Conservation (phyloP, 2,329 filamentous ascomycete species). For the Aspergillus sp. region DNA sequence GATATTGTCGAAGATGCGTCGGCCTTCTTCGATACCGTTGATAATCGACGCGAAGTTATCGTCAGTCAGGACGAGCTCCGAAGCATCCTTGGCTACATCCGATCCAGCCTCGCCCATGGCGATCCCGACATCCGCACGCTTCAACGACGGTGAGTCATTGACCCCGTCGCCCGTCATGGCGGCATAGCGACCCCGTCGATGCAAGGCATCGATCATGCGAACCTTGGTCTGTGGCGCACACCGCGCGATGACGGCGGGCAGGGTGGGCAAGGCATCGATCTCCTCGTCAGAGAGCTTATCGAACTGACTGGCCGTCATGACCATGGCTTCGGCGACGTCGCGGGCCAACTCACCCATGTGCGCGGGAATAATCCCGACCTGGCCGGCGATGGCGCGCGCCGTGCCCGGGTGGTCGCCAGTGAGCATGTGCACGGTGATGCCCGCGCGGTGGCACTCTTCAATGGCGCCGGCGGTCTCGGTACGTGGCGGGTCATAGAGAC, state of each 20-base stretch:
- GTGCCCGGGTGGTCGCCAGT: conserved; percentile 76
- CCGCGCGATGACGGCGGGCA: conserved; percentile 52
- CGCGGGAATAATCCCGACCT: conserved; percentile 67
- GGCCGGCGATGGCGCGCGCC: conserved; percentile 66
- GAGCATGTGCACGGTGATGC: conserved; percentile 75
- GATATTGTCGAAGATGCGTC: conserved; percentile 82
- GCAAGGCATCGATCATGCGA: conserved; percentile 65
- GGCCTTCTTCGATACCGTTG: conserved; percentile 72
- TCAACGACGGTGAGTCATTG: conserved; percentile 76
- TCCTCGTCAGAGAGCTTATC: conserved; percentile 67
- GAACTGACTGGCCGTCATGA: conserved; percentile 70
- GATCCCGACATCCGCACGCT: conserved; percentile 75
- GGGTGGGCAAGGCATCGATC: conserved; percentile 53
- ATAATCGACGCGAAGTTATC: conserved; percentile 86
- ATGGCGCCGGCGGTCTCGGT: conserved; percentile 69
- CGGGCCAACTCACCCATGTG: conserved; percentile 54
- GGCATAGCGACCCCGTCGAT: conserved; percentile 58
- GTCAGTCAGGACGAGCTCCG: conserved; percentile 63
- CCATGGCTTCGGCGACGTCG: conserved; percentile 58
- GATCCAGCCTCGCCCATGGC: conserved; percentile 76
- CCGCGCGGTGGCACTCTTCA: conserved; percentile 60
- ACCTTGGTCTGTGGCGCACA: conserved; percentile 61
- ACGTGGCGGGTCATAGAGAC: conserved; percentile 79
- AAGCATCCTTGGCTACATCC: conserved; percentile 66
- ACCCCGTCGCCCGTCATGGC: conserved; percentile 89